phyloP scores from a whole-genome alignment of 768 basidiomycete genomes.

The Rhizopogon roseolus region DNA sequence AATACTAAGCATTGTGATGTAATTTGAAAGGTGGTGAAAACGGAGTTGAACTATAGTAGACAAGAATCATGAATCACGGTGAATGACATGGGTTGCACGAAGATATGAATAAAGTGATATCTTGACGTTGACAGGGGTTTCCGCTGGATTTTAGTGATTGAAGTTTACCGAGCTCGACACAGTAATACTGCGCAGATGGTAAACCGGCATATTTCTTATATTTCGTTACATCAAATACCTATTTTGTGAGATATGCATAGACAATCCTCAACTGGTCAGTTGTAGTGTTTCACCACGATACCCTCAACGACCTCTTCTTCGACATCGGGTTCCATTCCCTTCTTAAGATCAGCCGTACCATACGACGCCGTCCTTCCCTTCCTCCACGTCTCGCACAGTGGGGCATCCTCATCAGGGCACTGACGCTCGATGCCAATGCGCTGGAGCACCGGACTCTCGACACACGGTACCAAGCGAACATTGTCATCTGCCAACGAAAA shows the following conservation, averaged over 20 bases:
- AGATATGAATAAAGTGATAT: too few relatives aligned
- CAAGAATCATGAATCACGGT: too few relatives aligned
- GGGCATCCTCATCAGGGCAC: slow-evolving; percentile 32
- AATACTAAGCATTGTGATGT: too few relatives aligned
- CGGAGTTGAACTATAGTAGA: too few relatives aligned
- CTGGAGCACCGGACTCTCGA: slow-evolving; percentile 39
- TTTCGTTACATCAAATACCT: neutral
- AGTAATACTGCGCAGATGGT: too few relatives aligned
- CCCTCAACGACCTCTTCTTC: slow-evolving; percentile 45
- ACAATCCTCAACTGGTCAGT: slow-evolving; percentile 19
- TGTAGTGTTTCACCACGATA: slow-evolving; percentile 43
- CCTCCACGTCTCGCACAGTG: slow-evolving; percentile 38
- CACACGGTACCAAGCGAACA: slow-evolving; percentile 34
- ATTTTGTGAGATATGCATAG: neutral
- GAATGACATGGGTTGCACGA: too few relatives aligned
- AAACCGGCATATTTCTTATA: too few relatives aligned
- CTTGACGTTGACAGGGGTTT: too few relatives aligned
- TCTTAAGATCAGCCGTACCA: slow-evolving; percentile 30
- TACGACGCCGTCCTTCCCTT: slow-evolving; percentile 37
- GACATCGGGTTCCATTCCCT: slow-evolving; percentile 29
- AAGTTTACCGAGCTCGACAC: too few relatives aligned
- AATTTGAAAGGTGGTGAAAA: too few relatives aligned
- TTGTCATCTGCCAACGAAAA: slow-evolving; percentile 42
- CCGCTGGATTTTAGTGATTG: too few relatives aligned
- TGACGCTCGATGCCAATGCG: slow-evolving; percentile 29